Base-by-base conservation (phyloP, 495 filamentous ascomycete species). In the Aspergillus biplanus region DNA sequence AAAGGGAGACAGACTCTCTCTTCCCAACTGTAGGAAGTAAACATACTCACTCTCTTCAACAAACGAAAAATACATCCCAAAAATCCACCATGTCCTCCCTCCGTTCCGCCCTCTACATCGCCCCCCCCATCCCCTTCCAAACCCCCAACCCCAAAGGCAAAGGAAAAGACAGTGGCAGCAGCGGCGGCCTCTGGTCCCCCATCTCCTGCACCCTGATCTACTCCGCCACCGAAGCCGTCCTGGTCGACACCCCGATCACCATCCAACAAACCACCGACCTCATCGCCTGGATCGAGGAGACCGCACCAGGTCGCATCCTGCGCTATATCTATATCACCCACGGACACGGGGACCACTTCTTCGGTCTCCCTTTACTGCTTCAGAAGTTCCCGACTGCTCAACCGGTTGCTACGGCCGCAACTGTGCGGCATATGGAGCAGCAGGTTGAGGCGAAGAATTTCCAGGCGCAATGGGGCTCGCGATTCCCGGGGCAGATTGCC, bases 341-440 rank as follows among this genome's bases (percentile, higher is more conserved):
- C 58, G 78, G 75, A n/a, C 78, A 82, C 59, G 78, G 76, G 8
- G 78, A 83, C 65, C 78, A 83, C 55, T 83, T 70, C 63, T 80
- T 78, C 58, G 74, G 74, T 11, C 33, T 73, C 1, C 53, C 70
- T 0, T 27, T 64, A 7, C 58, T 83, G 7, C 18, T 65, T 6
- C 34, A 65, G 27, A 64, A 65, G 0, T 83, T 76, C 49, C 78
- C 77, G 2, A 58, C 65, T 0, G 65, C 65, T 0, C 56, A 59
- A 6, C 54, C 33, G 6, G 42, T 79, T 4, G 75, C 78, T 11
- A 81, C 77, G 1, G 27, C 59, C 2, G 65, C 48, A 9, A 65
- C 62, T 33, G 31, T 79, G 12, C 60, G 48, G 9, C 77, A 78
- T 52, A 78, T 80, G 73, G 42, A 69, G 11, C 56, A 72, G 21